Percentiles rank a stretch among this genome's conserved stretches.
Evolutionary conservation across 2,329 filamentous ascomycete species (phyloP).

Genomic region (Immersiporthe knoxdaviesiana): DNA sequence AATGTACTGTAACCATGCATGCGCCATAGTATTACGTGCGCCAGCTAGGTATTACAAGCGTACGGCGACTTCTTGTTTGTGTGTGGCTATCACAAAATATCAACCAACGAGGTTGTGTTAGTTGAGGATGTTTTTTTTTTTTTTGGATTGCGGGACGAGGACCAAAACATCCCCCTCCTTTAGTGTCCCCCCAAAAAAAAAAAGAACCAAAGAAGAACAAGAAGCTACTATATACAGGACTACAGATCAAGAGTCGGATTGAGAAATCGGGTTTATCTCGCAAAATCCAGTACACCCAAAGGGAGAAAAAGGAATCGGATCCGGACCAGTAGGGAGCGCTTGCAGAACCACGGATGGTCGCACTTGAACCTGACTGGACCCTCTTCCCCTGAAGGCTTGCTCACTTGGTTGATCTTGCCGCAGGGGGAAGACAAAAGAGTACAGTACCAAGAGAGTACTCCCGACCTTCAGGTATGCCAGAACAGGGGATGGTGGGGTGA

Average conservation of each 20-base stretch:
- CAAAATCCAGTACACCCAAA: background rate
- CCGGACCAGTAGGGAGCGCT: slow-evolving; percentile 6
- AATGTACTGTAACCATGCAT: background rate
- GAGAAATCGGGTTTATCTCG: background rate
- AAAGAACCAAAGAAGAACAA: no score
- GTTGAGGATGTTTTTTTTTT: background rate
- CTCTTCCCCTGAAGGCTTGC: background rate
- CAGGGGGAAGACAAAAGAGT: background rate
- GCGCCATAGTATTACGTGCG: background rate
- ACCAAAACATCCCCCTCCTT: background rate
- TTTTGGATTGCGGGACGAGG: background rate
- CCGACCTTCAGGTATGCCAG: no score
- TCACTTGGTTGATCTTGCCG: background rate
- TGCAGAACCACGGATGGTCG: slow-evolving; percentile 6
- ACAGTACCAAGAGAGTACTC: background rate
- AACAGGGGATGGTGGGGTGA: background rate
- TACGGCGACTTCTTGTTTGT: no score
- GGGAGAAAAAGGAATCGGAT: background rate
- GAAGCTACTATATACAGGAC: background rate
- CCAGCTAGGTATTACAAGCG: no score
- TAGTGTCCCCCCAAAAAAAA: no score
- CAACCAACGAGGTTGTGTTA: background rate
- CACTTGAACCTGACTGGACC: slow-evolving; percentile 10
- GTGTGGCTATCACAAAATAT: background rate
- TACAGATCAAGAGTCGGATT: background rate